Percentiles rank a stretch among this genome's conserved stretches.
phyloP scores from a whole-genome alignment of 192 early-diverging fungal species.

The Linnemannia hyalina region DNA sequence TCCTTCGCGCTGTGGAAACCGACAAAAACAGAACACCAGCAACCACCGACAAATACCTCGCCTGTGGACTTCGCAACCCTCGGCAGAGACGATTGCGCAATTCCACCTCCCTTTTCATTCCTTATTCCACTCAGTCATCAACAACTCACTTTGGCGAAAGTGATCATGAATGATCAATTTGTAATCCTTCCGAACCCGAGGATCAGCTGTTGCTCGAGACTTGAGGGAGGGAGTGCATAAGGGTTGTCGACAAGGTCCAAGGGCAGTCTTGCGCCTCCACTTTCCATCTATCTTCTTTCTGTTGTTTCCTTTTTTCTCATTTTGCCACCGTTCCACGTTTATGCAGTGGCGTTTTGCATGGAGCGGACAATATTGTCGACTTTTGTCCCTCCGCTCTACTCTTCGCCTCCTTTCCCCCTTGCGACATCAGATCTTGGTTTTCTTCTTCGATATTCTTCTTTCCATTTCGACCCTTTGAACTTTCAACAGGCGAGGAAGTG shows the following conservation, averaged over 20 bases:
- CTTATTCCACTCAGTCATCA: neutral
- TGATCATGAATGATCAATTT: neutral
- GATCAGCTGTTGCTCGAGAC: neutral
- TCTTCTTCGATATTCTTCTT: neutral
- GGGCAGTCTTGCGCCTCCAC: neutral
- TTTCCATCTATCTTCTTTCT: neutral
- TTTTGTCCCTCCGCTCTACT: neutral
- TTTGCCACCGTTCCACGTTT: conserved; percentile 6
- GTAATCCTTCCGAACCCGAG: neutral
- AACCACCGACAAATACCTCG: neutral
- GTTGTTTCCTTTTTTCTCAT: neutral
- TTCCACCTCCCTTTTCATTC: neutral
- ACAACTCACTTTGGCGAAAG: neutral
- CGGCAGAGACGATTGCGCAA: neutral
- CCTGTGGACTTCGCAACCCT: too few relatives aligned
- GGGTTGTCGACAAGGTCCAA: neutral
- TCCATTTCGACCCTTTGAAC: neutral
- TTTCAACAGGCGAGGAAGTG: neutral
- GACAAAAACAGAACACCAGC: neutral
- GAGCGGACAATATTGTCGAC: neutral
- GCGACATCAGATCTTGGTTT: neutral
- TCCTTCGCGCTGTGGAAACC: neutral
- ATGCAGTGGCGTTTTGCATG: neutral
- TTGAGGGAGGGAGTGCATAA: neutral
- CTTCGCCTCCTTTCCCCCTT: neutral